These are phyloP conservation scores for Conoideocrella luteorostrata DNA, from an alignment of 2,329 filamentous ascomycete genomes.

Conservation along the genomic window DNA sequence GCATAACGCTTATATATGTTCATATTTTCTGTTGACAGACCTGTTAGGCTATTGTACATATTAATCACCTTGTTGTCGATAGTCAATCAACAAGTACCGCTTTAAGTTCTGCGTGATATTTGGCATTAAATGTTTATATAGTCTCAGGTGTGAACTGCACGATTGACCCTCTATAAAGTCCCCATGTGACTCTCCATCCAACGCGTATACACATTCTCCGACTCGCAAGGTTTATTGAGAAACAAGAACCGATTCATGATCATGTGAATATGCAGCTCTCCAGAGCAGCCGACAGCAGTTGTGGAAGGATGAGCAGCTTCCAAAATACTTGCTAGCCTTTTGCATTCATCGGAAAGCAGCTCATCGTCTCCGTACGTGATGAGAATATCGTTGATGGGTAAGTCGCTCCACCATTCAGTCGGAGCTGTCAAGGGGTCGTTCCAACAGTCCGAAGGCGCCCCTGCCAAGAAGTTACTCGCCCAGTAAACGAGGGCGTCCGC, in stretches of 20 bases:
- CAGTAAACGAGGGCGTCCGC: neutral
- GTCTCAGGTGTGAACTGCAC: too few relatives aligned
- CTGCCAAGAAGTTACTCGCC: conserved; percentile 1
- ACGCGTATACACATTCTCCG: conserved; percentile 2
- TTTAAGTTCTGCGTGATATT: too few relatives aligned
- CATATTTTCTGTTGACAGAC: too few relatives aligned
- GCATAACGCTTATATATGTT: too few relatives aligned
- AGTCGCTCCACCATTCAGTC: conserved; percentile 4
- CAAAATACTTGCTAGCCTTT: neutral
- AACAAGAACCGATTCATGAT: conserved; percentile 7
- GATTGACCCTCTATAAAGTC: too few relatives aligned
- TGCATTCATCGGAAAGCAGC: conserved; percentile 3
- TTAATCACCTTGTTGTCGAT: too few relatives aligned
- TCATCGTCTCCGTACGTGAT: conserved; percentile 6
- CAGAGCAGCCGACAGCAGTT: neutral
- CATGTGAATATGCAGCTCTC: conserved; percentile 8
- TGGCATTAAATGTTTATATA: too few relatives aligned
- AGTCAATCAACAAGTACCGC: too few relatives aligned
- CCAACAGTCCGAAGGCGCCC: conserved; percentile 5
- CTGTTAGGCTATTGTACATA: too few relatives aligned
- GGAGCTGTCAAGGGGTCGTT: conserved; percentile 9
- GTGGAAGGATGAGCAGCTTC: neutral
- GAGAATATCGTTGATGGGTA: conserved; percentile 5
- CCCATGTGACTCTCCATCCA: conserved; percentile 6
- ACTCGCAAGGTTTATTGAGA: conserved; percentile 3